Evolutionary conservation across 208 protist species (phyloP), one percentile per base, ranked within the genome.

Genomic region (Kentomonas sorsogonicus): DNA sequence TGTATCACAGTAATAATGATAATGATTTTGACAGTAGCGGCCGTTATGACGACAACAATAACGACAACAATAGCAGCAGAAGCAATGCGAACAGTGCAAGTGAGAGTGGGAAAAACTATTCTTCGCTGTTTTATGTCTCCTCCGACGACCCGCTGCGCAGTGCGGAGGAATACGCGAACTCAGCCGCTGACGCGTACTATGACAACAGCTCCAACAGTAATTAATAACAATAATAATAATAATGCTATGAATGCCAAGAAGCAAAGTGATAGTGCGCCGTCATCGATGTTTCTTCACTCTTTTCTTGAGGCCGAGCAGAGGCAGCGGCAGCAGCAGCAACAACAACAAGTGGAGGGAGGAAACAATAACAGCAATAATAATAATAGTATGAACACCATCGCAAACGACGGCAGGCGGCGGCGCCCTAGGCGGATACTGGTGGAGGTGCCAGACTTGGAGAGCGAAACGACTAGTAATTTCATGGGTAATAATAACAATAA

Each of bases 181-280:
- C n/a, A n/a, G n/a, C n/a, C n/a, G n/a, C n/a, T n/a, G n/a, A n/a
- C n/a, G n/a, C n/a, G n/a, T n/a, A n/a, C n/a, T n/a, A n/a, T n/a
- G n/a, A n/a, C n/a, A n/a, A n/a, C n/a, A n/a, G n/a, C n/a, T n/a
- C n/a, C n/a, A n/a, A n/a, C n/a, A n/a, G n/a, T n/a, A n/a, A 48
- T 18, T 48, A 48, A 20, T 48, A 18, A 48, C 16, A 48, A 48
- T 48, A 6, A 48, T 48, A 48, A 48, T 48, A 48, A 48, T 48
- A 48, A 20, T 48, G 10, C 11, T 18, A 48, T 9, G 11, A 48
- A 48, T 48, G 22, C 11, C 22, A 48, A 48, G 16, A 18, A 48
- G 16, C 9, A 6, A 27, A 20, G 25, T 48, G 6, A 25, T 48
- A 9, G 43, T 48, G 9, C 25, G 43, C 11, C 16, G 25, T 9